Evolutionary conservation across 805 yeast species (phyloP).

Genomic region (Yamadazyma scolyti): DNA sequence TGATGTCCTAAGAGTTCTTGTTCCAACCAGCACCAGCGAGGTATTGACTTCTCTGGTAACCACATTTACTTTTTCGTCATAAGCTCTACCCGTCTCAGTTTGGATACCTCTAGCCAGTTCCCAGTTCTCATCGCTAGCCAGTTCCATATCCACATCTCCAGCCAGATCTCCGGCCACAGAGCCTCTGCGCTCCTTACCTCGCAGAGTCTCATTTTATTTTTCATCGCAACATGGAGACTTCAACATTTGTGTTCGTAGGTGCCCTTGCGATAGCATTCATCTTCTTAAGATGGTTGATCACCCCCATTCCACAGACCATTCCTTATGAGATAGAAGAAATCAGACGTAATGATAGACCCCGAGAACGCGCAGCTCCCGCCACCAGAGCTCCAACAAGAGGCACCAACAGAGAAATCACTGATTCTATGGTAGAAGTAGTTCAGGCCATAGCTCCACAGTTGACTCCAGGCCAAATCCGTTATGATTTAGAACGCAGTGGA

Average conservation of each 20-base stretch:
- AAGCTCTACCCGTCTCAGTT: too few species aligned
- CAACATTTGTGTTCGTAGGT: constrained; percentile 49
- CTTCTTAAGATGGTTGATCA: constrained; percentile 62
- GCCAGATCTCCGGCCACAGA: too few species aligned
- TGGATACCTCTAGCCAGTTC: too few species aligned
- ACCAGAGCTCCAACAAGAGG: neutral
- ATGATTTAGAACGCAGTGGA: constrained; percentile 72
- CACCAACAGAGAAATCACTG: constrained; percentile 48
- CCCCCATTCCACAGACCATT: constrained; percentile 49
- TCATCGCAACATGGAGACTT: constrained; percentile 52
- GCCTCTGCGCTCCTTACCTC: too few species aligned
- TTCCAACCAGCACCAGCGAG: too few species aligned
- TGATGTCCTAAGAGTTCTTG: too few species aligned
- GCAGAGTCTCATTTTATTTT: too few species aligned
- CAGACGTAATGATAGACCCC: constrained; percentile 4
- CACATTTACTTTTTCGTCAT: too few species aligned
- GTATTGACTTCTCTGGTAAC: too few species aligned
- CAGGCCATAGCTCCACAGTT: constrained; percentile 76
- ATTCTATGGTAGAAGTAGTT: constrained; percentile 81
- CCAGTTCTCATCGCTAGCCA: too few species aligned
- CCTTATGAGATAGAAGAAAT: constrained; percentile 13
- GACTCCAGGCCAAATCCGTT: constrained; percentile 64
- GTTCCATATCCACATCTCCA: too few species aligned
- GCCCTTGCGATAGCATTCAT: constrained; percentile 52
- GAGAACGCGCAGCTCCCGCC: neutral